Base-by-base conservation (phyloP, 441 rosid genomes). In the Brassica balearica region DNA sequence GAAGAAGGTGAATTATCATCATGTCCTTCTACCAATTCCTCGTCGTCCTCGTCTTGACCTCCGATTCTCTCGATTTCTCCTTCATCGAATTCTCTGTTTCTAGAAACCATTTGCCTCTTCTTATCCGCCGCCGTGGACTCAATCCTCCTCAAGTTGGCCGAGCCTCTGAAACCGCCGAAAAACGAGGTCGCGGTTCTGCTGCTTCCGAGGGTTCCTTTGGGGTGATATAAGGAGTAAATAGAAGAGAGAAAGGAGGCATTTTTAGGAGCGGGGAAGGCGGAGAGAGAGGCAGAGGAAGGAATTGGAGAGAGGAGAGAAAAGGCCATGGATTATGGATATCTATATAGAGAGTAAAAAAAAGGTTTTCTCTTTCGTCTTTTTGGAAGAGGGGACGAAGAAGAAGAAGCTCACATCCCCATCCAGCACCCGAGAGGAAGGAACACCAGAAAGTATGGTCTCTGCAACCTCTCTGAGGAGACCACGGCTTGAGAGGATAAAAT, bases 121-220 rank as follows among this genome's bases (percentile, higher is more conserved):
- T 51, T 51, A 5, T 63, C 86, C 68, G 83, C 85, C 91, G 87
- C 85, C 91, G 87, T 85, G 36, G 74, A 77, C 78, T 19, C 69
- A 59, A 73, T 25, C 36, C 73, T 76, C 48, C n/a, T n/a, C n/a
- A n/a, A n/a, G n/a, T n/a, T n/a, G n/a, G 20, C 32, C 56, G 65
- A 76, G 15, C 79, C 48, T 41, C 74, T 53, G 61, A 36, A 68
- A 69, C 3, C 65, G 60, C 71, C 77, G 82, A 79, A 73, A 79
- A 79, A 4, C 5, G 68, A 41, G 72, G 82, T 69, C 1, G 63
- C 34, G 17, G 79, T 65, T 56, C n/a, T 64, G 71, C 11, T 60
- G 71, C 66, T n/a, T 27, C 63, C 8, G 58, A 36, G 36, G 43
- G 23, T 23, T 7, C 34, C 46, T 22, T 67, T 64, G 75, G 8